Evolutionary conservation across 805 yeast genomes (phyloP).

Genomic region (Metschnikowia shivogae): DNA sequence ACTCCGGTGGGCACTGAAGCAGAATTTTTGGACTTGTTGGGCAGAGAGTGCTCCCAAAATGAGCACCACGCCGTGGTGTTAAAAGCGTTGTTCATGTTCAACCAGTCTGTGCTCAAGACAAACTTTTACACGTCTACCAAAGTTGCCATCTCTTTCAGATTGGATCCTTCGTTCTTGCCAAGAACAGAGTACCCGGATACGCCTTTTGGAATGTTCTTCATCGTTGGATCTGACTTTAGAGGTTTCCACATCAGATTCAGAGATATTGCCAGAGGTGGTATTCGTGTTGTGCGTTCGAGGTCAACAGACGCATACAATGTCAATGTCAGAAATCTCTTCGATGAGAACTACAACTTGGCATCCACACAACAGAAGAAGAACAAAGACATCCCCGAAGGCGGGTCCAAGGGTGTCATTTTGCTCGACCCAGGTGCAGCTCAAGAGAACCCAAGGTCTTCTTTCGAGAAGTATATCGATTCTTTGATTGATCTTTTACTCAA

Average conservation of each 20-base stretch:
- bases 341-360: conserved; percentile 94
- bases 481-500: conserved; percentile 79
- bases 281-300: conserved; percentile 87
- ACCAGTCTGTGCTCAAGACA: conserved; percentile 84
- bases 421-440: conserved; percentile 75
- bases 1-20: conserved; percentile 69
- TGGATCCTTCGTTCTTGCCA: conserved; percentile 84
- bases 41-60: conserved; percentile 71
- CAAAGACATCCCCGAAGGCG: conserved; percentile 99
- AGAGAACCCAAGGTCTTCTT: conserved; percentile 75
- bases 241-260: conserved; percentile 97
- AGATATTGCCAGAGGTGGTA: conserved; percentile 98
- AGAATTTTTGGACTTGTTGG: conserved; percentile 67
- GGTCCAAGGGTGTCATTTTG: conserved; percentile 94
- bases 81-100: conserved; percentile 77
- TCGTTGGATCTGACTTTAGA: conserved; percentile 93
- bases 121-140: conserved; percentile 91
- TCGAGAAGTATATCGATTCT: conserved; percentile 89
- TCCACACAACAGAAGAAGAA: conserved; percentile 94
- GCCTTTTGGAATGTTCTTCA: conserved; percentile 91
- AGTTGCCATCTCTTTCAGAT: conserved; percentile 90
- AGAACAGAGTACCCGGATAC: conserved; percentile 83
- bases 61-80: conserved; percentile 76
- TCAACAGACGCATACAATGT: conserved; percentile 78
- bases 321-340: conserved; percentile 85